Percentiles rank a stretch among this genome's conserved stretches.
Evolutionary conservation across 2,329 filamentous ascomycete species (phyloP).

Genomic region (Fusarium dimerum): DNA sequence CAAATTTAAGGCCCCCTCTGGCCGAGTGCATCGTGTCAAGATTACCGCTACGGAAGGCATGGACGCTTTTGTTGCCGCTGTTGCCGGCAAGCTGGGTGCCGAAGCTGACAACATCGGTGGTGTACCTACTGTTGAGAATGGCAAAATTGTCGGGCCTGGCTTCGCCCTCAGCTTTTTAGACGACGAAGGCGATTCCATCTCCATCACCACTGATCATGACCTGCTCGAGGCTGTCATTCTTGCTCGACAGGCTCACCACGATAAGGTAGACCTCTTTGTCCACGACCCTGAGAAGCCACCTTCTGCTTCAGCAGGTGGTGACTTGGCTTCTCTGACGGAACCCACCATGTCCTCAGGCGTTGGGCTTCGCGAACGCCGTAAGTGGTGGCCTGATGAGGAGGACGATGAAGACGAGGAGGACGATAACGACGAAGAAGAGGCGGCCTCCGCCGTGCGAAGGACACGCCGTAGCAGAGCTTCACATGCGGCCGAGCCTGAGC

Average conservation of each 20-base stretch:
- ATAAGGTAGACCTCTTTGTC: slow-evolving; percentile 97
- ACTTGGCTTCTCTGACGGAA: slow-evolving; percentile 44
- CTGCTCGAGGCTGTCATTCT: slow-evolving; percentile 86
- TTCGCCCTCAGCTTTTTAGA: slow-evolving; percentile 96
- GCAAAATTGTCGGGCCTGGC: slow-evolving; percentile 72
- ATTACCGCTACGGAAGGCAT: slow-evolving; percentile 80
- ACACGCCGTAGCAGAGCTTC: slow-evolving; percentile 41
- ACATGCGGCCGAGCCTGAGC: slow-evolving; percentile 60
- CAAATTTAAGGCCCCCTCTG: slow-evolving; percentile 98
- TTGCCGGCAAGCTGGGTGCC: slow-evolving; percentile 79
- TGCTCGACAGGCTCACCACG: slow-evolving; percentile 72
- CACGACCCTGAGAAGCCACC: slow-evolving; percentile 92
- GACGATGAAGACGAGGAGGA: slow-evolving; percentile 53
- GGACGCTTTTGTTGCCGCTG: slow-evolving; percentile 72
- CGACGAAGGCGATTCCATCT: slow-evolving; percentile 94
- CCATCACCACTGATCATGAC: slow-evolving; percentile 94
- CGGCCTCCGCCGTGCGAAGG: slow-evolving; percentile 48
- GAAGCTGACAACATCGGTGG: slow-evolving; percentile 87
- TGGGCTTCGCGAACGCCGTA: slow-evolving; percentile 53
- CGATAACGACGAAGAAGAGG: slow-evolving; percentile 56
- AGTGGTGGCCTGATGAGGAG: slow-evolving; percentile 60
- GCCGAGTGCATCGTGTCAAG: slow-evolving; percentile 90
- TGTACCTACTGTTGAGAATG: slow-evolving; percentile 73
- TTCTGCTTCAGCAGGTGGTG: slow-evolving; percentile 54
- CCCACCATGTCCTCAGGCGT: slow-evolving; percentile 50